Percentiles rank a stretch among this genome's conserved stretches.
phyloP scores from a whole-genome alignment of 1,284 basidiomycete species.

The Irpex rosettiformis region DNA sequence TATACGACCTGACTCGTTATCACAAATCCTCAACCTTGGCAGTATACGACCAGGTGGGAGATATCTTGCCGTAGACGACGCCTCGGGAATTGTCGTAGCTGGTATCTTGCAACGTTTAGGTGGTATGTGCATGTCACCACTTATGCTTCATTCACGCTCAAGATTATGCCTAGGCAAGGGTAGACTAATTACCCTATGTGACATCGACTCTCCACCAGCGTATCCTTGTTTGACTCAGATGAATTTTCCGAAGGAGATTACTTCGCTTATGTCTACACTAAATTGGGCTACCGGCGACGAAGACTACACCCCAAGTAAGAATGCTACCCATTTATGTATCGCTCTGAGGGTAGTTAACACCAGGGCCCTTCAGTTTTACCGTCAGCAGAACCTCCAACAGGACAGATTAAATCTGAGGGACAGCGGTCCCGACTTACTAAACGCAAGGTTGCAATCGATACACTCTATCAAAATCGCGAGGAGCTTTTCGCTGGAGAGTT shows the following conservation, averaged over 20 bases:
- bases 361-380: slow-evolving; percentile 41
- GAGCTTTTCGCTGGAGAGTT: slow-evolving; percentile 88
- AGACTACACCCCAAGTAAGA: slow-evolving; percentile 64
- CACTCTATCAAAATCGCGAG: slow-evolving; percentile 62
- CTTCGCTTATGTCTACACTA: slow-evolving; percentile 61
- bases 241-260: slow-evolving; percentile 75
- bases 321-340: slow-evolving; percentile 3
- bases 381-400: slow-evolving; percentile 51
- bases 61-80: slow-evolving; percentile 91
- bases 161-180: slow-evolving; percentile 60
- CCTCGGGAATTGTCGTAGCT: slow-evolving; percentile 86
- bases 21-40: slow-evolving; percentile 83
- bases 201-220: slow-evolving; percentile 90
- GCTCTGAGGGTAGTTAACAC: slow-evolving; percentile 1
- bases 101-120: slow-evolving; percentile 85
- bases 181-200: slow-evolving; percentile 81
- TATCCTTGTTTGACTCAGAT: slow-evolving; percentile 84
- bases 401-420: slow-evolving; percentile 58
- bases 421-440: slow-evolving; percentile 70
- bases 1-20: slow-evolving; percentile 84
- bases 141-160: not conserved
- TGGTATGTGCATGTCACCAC: slow-evolving; percentile 41
- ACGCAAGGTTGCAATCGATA: slow-evolving; percentile 60
- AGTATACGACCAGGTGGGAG: slow-evolving; percentile 85
- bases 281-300: slow-evolving; percentile 93